Evolutionary conservation across 768 basidiomycete species (phyloP).

Genomic region (Trichaptum fuscoviolaceum): DNA sequence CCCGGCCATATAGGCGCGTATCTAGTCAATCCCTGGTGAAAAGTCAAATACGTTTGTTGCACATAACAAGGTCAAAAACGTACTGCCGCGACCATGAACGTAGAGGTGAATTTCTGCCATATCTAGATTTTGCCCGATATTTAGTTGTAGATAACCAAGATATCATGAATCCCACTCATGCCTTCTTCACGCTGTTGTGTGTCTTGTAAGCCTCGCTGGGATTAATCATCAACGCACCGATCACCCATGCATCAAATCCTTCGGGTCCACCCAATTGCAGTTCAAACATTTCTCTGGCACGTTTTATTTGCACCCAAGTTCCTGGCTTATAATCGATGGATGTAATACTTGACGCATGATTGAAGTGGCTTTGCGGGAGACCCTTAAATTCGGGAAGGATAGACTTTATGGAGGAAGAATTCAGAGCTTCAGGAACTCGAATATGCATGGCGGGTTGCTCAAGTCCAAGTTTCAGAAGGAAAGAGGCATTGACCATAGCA

Average conservation of each 20-base stretch:
- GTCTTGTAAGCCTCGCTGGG: conserved; percentile 68
- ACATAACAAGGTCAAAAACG: conserved; percentile 13
- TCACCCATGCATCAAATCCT: conserved; percentile 66
- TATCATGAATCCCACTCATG: conserved; percentile 17
- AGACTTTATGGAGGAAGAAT: conserved; percentile 32
- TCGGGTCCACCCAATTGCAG: conserved; percentile 48
- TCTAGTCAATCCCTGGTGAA: conserved; percentile 30
- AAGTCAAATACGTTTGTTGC: conserved; percentile 17
- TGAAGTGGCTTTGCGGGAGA: conserved; percentile 31
- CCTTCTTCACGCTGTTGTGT: conserved; percentile 67
- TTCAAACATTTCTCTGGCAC: conserved; percentile 50
- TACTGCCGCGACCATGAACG: conserved; percentile 46
- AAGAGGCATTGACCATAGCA: conserved; percentile 54
- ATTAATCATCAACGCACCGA: conserved; percentile 57
- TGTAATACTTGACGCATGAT: conserved; percentile 28
- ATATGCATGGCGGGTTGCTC: conserved; percentile 59
- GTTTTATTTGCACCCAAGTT: conserved; percentile 50
- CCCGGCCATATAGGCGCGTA: conserved; percentile 54
- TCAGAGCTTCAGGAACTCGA: conserved; percentile 36
- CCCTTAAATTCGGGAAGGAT: conserved; percentile 50
- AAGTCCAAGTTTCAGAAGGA: conserved; percentile 50
- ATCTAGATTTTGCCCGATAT: conserved; percentile 40
- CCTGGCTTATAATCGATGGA: conserved; percentile 37
- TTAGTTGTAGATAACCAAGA: not conserved
- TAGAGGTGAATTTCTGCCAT: conserved; percentile 66